Evolutionary conservation across 2,329 filamentous ascomycete genomes (phyloP).

Genomic region (Fusarium fujikuroi): DNA sequence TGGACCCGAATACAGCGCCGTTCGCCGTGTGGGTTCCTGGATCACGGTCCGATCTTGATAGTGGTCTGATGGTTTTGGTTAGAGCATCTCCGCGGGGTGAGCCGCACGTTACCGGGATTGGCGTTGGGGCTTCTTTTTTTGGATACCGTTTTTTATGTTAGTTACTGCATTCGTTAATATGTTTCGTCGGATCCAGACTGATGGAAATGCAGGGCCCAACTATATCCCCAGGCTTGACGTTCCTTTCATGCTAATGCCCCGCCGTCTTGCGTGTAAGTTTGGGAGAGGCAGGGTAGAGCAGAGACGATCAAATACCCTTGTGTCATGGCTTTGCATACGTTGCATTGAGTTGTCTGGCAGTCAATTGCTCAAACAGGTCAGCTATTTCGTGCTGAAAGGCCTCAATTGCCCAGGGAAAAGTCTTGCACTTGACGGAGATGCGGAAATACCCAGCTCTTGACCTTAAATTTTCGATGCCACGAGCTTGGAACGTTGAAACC

Average conservation of each 20-base stretch:
- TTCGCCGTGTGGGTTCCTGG: conserved; percentile 28
- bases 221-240: neutral
- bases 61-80: conserved; percentile 40
- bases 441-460: conserved; percentile 38
- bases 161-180: conserved; percentile 1
- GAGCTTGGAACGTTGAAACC: conserved; percentile 22
- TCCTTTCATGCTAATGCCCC: conserved; percentile 2
- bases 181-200: conserved; percentile 15
- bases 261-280: conserved; percentile 8
- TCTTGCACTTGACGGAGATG: conserved; percentile 37
- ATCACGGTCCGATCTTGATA: conserved; percentile 28
- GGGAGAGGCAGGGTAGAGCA: neutral
- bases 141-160: neutral
- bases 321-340: neutral
- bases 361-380: neutral
- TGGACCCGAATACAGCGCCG: conserved; percentile 9
- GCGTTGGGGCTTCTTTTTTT: conserved; percentile 14
- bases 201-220: conserved; percentile 15
- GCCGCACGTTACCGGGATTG: neutral
- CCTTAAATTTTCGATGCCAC: conserved; percentile 25
- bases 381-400: neutral
- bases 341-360: conserved; percentile 1
- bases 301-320: neutral
- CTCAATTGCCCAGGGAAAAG: neutral
- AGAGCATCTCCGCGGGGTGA: conserved; percentile 42